A percentile compares a stretch with the other conserved stretches of the same genome.
phyloP scores from a whole-genome alignment of 495 filamentous ascomycete species.

The Eremomyces bilateralis region DNA sequence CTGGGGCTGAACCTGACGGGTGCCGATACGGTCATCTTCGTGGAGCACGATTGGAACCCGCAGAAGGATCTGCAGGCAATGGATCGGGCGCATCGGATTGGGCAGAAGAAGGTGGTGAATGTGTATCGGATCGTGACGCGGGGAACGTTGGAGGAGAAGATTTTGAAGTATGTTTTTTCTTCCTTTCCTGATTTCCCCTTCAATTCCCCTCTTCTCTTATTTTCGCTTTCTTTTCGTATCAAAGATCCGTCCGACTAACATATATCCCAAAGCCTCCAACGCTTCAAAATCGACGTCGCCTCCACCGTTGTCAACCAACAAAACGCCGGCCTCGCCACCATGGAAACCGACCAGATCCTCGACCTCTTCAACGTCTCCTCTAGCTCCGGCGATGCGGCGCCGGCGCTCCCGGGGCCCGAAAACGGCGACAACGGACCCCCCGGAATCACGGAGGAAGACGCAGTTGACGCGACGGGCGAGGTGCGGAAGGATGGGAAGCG shows the following conservation, averaged over 20 bases:
- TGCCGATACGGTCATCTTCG: conserved; percentile 96
- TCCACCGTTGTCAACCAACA: conserved; percentile 97
- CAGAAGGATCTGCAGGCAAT: conserved; percentile 98
- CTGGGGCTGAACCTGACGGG: conserved; percentile 89
- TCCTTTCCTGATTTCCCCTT: background rate
- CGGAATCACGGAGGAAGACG: conserved; percentile 67
- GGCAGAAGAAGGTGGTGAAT: conserved; percentile 98
- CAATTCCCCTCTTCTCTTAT: background rate
- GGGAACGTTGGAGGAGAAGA: conserved; percentile 96
- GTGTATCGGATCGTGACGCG: conserved; percentile 94
- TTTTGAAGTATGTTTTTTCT: conserved; percentile 44
- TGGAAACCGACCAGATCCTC: conserved; percentile 96
- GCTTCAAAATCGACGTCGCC: conserved; percentile 98
- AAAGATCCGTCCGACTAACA: too few relatives aligned
- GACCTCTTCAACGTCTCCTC: conserved; percentile 68
- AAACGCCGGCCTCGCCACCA: conserved; percentile 80
- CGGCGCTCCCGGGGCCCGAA: conserved; percentile 19
- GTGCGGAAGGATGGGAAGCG: conserved; percentile 92
- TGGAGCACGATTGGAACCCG: conserved; percentile 98
- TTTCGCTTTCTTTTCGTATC: too few relatives aligned
- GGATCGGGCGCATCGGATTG: conserved; percentile 95
- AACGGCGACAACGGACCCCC: too few relatives aligned
- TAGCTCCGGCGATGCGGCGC: conserved; percentile 40
- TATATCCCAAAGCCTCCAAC: conserved; percentile 58
- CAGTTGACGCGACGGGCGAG: conserved; percentile 83